Percentiles rank a stretch among this genome's conserved stretches.
phyloP scores from a whole-genome alignment of 768 basidiomycete species.

The Glaciozyma antarctica region DNA sequence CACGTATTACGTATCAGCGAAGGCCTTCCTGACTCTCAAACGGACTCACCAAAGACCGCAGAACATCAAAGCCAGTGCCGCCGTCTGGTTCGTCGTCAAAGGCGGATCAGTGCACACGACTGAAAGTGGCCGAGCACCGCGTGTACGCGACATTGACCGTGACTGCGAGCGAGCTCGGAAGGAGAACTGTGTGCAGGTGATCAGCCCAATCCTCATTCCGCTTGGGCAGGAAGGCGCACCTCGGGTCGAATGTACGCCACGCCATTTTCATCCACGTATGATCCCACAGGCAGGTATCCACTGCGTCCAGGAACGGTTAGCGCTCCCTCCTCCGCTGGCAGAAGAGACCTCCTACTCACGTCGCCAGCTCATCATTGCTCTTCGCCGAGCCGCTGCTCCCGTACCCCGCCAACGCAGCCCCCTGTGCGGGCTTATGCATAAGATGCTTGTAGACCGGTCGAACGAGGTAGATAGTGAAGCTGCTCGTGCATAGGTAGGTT shows the following conservation, averaged over 20 bases:
- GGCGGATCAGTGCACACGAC: conserved; percentile 38
- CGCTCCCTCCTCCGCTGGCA: neutral
- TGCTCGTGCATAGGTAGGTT: conserved; percentile 82
- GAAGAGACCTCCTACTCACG: neutral
- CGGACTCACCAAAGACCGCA: conserved; percentile 58
- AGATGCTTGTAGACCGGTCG: conserved; percentile 11
- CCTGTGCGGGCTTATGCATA: conserved; percentile 3
- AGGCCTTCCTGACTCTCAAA: no score
- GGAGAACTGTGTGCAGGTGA: neutral
- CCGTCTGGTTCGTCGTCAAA: conserved; percentile 61
- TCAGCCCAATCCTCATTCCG: neutral
- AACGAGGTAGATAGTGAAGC: conserved; percentile 70
- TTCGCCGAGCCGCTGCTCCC: neutral
- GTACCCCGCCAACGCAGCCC: neutral
- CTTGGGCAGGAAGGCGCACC: neutral
- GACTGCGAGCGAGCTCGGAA: neutral
- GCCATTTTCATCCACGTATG: neutral
- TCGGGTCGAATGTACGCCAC: neutral
- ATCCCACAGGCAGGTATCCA: neutral
- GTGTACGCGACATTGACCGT: conserved; percentile 22
- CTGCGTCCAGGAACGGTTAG: neutral
- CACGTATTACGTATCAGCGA: neutral
- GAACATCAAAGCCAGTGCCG: conserved; percentile 65
- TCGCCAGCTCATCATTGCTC: neutral
- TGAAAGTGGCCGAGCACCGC: conserved; percentile 12